These are phyloP conservation scores for Salvia rosmarinus DNA, from an alignment of 257 asterid species.

Conservation along the genomic window DNA sequence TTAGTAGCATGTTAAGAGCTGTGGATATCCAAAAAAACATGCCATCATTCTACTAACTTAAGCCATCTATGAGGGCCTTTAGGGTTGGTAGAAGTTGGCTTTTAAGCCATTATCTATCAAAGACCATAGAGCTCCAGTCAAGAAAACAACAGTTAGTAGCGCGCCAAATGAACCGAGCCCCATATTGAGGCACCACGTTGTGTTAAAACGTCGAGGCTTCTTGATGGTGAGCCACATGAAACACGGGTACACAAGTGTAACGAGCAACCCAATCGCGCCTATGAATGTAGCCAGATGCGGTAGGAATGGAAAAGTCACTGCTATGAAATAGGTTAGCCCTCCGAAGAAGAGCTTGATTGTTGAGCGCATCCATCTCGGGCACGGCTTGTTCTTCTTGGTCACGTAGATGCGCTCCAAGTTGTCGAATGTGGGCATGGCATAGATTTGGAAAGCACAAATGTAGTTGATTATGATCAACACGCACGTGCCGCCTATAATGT, in stretches of 20 bases:
- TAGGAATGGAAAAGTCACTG: conserved; percentile 68
- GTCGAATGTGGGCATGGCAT: conserved; percentile 70
- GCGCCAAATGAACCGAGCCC: conserved; percentile 53
- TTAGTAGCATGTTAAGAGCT: too few relatives aligned
- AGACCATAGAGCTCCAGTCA: conserved; percentile 54
- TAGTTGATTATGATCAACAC: conserved; percentile 48
- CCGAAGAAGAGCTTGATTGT: conserved; percentile 54
- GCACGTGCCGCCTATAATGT: conserved; percentile 41
- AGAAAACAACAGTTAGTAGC: conserved; percentile 37
- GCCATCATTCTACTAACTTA: too few relatives aligned
- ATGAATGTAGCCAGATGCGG: conserved; percentile 52
- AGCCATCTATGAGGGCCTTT: background rate
- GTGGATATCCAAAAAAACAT: too few relatives aligned
- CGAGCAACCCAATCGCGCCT: conserved; percentile 59
- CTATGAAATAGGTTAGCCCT: conserved; percentile 54
- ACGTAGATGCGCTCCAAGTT: conserved; percentile 57
- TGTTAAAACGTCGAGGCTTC: conserved; percentile 43
- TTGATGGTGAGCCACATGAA: conserved; percentile 70
- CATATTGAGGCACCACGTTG: conserved; percentile 55
- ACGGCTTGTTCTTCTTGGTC: conserved; percentile 46
- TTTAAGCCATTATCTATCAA: conserved; percentile 54
- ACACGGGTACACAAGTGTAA: conserved; percentile 68
- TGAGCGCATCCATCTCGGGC: conserved; percentile 60
- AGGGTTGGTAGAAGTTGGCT: conserved; percentile 76
- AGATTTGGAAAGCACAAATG: conserved; percentile 64